phyloP scores from a whole-genome alignment of 1,284 basidiomycete genomes.

The Porodaedalea pini region DNA sequence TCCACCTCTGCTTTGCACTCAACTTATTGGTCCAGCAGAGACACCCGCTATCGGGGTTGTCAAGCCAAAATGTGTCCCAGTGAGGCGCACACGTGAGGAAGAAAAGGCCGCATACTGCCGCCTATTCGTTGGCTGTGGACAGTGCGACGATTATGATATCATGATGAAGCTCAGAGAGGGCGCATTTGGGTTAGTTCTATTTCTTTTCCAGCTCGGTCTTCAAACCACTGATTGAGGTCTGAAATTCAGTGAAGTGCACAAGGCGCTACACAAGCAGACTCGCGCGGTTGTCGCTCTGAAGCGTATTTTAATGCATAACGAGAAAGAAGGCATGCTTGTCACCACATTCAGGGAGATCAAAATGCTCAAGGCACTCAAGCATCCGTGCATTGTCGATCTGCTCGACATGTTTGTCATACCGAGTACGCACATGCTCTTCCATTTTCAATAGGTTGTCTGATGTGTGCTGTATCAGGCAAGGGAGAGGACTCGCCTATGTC shows the following conservation, averaged over 20 bases:
- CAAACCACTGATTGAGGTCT: not conserved
- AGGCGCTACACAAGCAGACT: conserved; percentile 66
- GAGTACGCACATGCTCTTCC: conserved; percentile 41
- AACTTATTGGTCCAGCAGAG: conserved; percentile 26
- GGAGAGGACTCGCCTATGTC: conserved; percentile 67
- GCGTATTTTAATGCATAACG: conserved; percentile 92
- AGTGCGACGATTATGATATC: conserved; percentile 74
- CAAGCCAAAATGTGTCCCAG: conserved; percentile 35
- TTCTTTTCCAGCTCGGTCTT: not conserved
- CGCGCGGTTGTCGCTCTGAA: conserved; percentile 83
- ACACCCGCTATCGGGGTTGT: conserved; percentile 23
- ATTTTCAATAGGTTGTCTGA: conserved; percentile 1
- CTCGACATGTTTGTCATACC: conserved; percentile 88
- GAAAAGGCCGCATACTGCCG: conserved; percentile 66
- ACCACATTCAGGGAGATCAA: conserved; percentile 99
- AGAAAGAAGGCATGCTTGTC: conserved; percentile 94
- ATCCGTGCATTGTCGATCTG: conserved; percentile 84
- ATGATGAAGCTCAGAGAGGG: conserved; percentile 90
- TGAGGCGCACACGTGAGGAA: conserved; percentile 56
- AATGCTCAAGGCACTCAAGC: conserved; percentile 86
- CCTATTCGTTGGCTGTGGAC: conserved; percentile 73
- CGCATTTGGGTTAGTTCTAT: conserved; percentile 80
- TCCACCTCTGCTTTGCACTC: conserved; percentile 1
- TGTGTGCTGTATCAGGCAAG: conserved; percentile 41
- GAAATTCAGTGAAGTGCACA: conserved; percentile 75